Evolutionary conservation across 306 rosid genomes (phyloP).

Genomic region (Glycine soja): DNA sequence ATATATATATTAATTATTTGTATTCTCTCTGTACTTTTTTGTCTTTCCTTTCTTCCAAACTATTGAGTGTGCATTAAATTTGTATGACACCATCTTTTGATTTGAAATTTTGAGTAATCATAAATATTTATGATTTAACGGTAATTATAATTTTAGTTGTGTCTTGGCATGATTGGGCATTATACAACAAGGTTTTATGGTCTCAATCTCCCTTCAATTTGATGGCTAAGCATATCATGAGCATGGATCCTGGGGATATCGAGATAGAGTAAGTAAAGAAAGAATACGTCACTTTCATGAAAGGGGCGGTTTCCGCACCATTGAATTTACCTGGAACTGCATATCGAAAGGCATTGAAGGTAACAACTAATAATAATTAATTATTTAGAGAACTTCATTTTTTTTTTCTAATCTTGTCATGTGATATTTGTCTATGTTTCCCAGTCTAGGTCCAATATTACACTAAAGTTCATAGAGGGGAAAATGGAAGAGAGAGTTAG

Average conservation of each 20-base stretch:
- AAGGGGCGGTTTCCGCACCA: conserved; percentile 91
- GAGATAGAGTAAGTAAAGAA: conserved; percentile 89
- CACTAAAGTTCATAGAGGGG: conserved; percentile 79
- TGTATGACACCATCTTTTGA: too few species aligned
- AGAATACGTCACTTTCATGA: conserved; percentile 91
- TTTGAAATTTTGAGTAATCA: too few species aligned
- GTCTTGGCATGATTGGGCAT: too few species aligned
- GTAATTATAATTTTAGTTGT: too few species aligned
- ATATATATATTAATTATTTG: too few species aligned
- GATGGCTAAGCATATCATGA: conserved; percentile 95
- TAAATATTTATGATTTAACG: too few species aligned
- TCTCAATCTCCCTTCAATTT: conserved; percentile 92
- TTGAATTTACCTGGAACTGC: conserved; percentile 93
- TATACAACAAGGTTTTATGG: too few species aligned
- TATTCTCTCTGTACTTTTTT: too few species aligned
- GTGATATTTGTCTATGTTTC: neutral
- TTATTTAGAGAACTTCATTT: too few species aligned
- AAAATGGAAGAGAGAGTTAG: conserved; percentile 71
- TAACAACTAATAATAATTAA: conserved; percentile 22
- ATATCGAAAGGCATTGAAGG: conserved; percentile 88
- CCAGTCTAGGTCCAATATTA: conserved; percentile 85
- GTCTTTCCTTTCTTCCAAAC: too few species aligned
- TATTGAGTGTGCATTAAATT: too few species aligned
- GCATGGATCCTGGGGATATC: conserved; percentile 80
- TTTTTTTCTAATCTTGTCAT: neutral